Base-by-base conservation (phyloP, 805 yeast genomes). In the Grigorovia yakushimaensis region DNA sequence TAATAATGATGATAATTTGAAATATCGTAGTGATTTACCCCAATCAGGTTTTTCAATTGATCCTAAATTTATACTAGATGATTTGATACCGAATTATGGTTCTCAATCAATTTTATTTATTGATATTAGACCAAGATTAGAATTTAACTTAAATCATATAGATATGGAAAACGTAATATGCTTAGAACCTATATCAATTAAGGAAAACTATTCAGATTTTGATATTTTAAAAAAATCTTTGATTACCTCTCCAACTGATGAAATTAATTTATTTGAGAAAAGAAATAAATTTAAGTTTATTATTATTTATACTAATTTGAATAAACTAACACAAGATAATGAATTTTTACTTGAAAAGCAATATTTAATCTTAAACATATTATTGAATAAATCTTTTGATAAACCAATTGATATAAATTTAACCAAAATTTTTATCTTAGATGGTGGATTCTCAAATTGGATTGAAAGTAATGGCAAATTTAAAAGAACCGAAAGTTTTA, bases 141-240 rank as follows among this genome's bases (percentile, higher is more conserved):
- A 78, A 36, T 88, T 74, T 58, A 75, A 78, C 42, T 67, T 69
- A 40, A 75, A 77, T 43, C 96, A 88, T 62, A 78, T 89, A 20
- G 68, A 74, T 11, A 67, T 78, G 22, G 65, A 68, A 2, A 77
- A 83, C 46, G 62, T 84, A 8, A 73, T 86, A 10, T 85, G 89
- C 59, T 73, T 89, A 18, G 95, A 87, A 46, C 96, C 97, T 0
- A 71, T 74, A 18, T 71, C 78, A 0, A 67, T 81, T 18, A 65
- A 78, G 45, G 61, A 65, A 1, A 66, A 68, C 9, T 76, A 77
- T 57, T 70, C 76, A 0, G 86, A 84, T 55, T 65, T 61, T n/a
- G 91, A 83, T 47, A 65, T 89, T n/a, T 85, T 83, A 54, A 73
- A 71, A 40, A 66, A 76, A 42, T 73, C 91, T 10, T 66, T 80